A percentile compares a stretch with the other conserved stretches of the same genome.
Conservation (phyloP, 139 green algal species). For the Picochlorum sp. region DNA sequence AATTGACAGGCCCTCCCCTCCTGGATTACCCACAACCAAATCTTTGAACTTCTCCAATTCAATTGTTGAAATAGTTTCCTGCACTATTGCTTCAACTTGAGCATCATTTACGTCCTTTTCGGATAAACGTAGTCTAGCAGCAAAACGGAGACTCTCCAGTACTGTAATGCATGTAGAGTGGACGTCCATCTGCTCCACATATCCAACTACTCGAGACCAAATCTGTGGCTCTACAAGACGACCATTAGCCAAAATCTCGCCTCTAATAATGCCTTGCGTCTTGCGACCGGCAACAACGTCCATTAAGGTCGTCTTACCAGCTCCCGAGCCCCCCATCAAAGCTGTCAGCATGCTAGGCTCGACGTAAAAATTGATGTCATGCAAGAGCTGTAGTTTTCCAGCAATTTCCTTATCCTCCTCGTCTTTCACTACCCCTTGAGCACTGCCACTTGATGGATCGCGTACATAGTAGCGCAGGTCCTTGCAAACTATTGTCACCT, state of each 20-base stretch:
- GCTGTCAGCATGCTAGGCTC: conserved; percentile 31
- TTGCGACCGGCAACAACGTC: conserved; percentile 64
- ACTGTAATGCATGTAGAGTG: conserved; percentile 42
- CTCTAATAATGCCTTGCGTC: conserved; percentile 52
- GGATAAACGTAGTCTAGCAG: conserved; percentile 47
- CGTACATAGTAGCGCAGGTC: conserved; percentile 51
- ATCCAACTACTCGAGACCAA: conserved; percentile 56
- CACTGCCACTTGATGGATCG: conserved; percentile 33
- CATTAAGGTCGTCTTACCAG: conserved; percentile 68
- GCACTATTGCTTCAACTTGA: conserved; percentile 26
- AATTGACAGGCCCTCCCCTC: conserved; percentile 39
- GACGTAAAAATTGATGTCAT: conserved; percentile 45
- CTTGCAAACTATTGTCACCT: conserved; percentile 52
- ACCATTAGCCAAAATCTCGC: conserved; percentile 49
- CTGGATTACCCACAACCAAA: conserved; percentile 31
- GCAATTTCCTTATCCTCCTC: conserved; percentile 22
- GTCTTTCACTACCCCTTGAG: conserved; percentile 16
- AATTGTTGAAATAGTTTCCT: conserved; percentile 61
- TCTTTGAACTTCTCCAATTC: conserved; percentile 41
- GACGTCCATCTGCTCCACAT: conserved; percentile 32
- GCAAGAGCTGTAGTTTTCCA: conserved; percentile 34
- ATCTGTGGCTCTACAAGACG: conserved; percentile 53
- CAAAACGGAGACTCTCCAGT: conserved; percentile 44
- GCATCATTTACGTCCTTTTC: neutral
- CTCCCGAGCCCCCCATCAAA: conserved; percentile 55